phyloP scores from a whole-genome alignment of 345 rosid species.

The Syzygium jambos region DNA sequence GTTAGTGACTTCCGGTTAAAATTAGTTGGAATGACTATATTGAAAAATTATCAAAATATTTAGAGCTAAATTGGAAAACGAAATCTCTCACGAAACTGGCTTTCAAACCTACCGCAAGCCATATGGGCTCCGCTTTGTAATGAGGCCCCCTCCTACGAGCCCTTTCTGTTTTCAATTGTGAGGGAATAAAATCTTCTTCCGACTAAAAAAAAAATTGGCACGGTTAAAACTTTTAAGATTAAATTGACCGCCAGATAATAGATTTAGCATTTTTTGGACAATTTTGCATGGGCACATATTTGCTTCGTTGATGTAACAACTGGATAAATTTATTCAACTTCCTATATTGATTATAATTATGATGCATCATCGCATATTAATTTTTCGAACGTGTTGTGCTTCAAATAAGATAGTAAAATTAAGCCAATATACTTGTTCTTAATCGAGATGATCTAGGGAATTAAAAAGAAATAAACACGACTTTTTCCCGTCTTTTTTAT shows the following conservation, averaged over 20 bases:
- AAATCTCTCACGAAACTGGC: too few relatives aligned
- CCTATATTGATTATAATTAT: background rate
- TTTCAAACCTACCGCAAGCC: too few relatives aligned
- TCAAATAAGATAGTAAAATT: background rate
- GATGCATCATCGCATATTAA: background rate
- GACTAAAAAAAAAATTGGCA: too few relatives aligned
- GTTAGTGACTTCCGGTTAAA: fast-evolving
- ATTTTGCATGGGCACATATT: background rate
- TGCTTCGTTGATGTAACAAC: background rate
- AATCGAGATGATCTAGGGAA: background rate
- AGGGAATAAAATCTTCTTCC: too few relatives aligned
- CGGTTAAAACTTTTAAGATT: fast-evolving
- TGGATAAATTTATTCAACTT: background rate
- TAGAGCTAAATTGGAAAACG: fast-evolving
- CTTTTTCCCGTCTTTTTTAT: background rate
- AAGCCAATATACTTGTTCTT: background rate
- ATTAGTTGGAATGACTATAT: fast-evolving
- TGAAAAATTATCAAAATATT: background rate
- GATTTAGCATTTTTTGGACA: background rate
- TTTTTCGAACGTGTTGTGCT: background rate
- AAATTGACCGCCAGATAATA: fast-evolving
- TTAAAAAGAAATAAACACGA: background rate
- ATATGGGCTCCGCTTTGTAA: too few relatives aligned
- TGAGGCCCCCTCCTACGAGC: too few relatives aligned
- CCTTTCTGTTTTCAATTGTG: too few relatives aligned